A percentile compares a stretch with the other conserved stretches of the same genome.
phyloP scores from a whole-genome alignment of 805 yeast species.

The Lachancea sp. region DNA sequence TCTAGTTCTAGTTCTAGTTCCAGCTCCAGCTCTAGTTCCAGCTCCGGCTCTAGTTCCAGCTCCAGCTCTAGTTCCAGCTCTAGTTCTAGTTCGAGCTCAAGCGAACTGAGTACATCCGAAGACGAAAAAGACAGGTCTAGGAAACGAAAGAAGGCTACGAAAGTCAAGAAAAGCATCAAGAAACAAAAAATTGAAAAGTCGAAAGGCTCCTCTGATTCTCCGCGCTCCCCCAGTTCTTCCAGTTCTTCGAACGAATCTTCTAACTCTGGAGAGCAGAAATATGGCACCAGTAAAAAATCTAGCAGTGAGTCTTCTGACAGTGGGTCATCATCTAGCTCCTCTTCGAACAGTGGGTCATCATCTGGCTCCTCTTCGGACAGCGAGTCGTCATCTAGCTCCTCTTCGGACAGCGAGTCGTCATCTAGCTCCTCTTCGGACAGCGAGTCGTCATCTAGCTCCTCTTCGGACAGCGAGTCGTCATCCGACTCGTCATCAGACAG shows the following conservation, averaged over 20 bases:
- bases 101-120: conserved; percentile 7
- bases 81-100: conserved; percentile 15
- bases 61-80: conserved; percentile 3
- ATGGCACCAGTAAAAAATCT: neutral
- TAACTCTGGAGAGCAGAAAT: neutral
- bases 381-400: neutral
- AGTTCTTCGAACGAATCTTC: too few relatives aligned
- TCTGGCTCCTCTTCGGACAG: conserved; percentile 6
- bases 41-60: conserved; percentile 14
- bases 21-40: conserved; percentile 17
- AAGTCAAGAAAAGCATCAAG: neutral
- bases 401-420: conserved; percentile 12
- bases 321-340: conserved; percentile 1
- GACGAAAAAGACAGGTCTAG: neutral
- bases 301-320: conserved; percentile 8
- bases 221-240: neutral
- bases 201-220: conserved; percentile 1
- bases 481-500: neutral
- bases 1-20: conserved; percentile 16
- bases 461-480: conserved; percentile 8
- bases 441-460: conserved; percentile 11
- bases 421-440: conserved; percentile 16
- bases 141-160: conserved; percentile 1
- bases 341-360: conserved; percentile 3
- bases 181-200: neutral